These are phyloP conservation scores for Fraxinus latifolia DNA, from an alignment of 305 asterid species.

Conservation along the genomic window DNA sequence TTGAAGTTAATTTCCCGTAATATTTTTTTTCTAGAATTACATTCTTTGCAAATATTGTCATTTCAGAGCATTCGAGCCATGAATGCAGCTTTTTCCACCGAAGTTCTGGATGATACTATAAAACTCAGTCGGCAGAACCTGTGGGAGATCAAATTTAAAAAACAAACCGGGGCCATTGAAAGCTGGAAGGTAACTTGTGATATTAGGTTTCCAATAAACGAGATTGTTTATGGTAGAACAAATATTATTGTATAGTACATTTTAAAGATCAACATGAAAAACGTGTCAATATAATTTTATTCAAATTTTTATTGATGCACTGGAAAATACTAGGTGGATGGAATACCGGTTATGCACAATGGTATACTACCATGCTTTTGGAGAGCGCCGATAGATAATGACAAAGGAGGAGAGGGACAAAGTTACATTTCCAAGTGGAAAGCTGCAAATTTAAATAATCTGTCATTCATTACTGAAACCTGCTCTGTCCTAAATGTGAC, in stretches of 20 bases:
- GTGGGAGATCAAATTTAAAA: conserved; percentile 79
- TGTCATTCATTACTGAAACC: conserved; percentile 48
- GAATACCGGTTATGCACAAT: conserved; percentile 55
- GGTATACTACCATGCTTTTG: conserved; percentile 91
- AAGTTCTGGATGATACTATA: conserved; percentile 49
- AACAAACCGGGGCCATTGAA: conserved; percentile 60
- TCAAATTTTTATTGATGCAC: neutral
- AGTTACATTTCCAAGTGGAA: conserved; percentile 82
- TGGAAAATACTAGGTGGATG: conserved; percentile 50
- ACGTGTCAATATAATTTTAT: neutral
- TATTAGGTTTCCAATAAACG: conserved; percentile 6
- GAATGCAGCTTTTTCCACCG: conserved; percentile 34
- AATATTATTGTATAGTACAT: neutral
- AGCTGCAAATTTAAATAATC: conserved; percentile 53
- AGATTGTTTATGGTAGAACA: neutral
- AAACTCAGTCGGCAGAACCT: conserved; percentile 48
- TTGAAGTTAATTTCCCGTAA: conserved; percentile 9
- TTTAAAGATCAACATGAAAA: neutral
- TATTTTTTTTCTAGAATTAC: conserved; percentile 16
- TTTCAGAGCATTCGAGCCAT: conserved; percentile 47
- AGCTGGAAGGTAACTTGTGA: conserved; percentile 75
- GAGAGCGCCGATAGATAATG: conserved; percentile 98
- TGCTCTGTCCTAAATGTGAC: conserved; percentile 48
- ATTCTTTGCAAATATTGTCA: conserved; percentile 16
- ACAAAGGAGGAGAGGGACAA: conserved; percentile 77